A percentile compares a stretch with the other conserved stretches of the same genome.
Conservation (phyloP, 208 protist genomes). For the Endotrypanum monterogeii region DNA sequence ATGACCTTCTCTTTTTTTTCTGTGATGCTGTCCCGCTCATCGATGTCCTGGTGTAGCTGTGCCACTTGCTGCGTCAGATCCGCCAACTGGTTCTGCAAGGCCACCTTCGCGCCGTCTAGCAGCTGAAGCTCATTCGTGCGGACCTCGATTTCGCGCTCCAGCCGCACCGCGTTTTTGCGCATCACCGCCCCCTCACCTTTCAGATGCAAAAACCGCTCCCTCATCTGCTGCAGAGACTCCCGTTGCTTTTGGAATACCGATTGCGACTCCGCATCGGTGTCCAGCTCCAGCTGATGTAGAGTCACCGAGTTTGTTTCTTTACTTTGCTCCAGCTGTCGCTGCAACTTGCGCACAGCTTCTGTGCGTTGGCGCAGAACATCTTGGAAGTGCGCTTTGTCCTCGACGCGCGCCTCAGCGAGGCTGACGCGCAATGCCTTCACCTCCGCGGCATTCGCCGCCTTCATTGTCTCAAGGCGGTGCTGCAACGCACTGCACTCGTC, state of each 20-base stretch:
- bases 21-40: conserved; percentile 94
- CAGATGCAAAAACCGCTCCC: conserved; percentile 90
- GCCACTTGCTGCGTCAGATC: conserved; percentile 88
- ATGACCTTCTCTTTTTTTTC: conserved; percentile 97
- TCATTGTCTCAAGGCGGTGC: conserved; percentile 67
- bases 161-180: conserved; percentile 90
- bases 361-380: conserved; percentile 71
- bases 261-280: conserved; percentile 94
- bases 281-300: conserved; percentile 91
- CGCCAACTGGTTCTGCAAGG: conserved; percentile 75
- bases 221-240: conserved; percentile 66
- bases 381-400: conserved; percentile 82
- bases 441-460: conserved; percentile 39
- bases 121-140: conserved; percentile 68
- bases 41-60: conserved; percentile 91
- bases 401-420: conserved; percentile 39
- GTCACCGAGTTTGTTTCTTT: conserved; percentile 87
- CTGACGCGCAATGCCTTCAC: conserved; percentile 37
- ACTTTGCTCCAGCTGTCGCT: conserved; percentile 63
- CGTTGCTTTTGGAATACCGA: conserved; percentile 79
- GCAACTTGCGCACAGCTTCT: conserved; percentile 64
- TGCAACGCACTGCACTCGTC: conserved; percentile 68
- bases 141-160: conserved; percentile 93
- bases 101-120: conserved; percentile 75
- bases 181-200: conserved; percentile 95